Evolutionary conservation across 1,284 basidiomycete genomes (phyloP), one percentile per base, ranked within the genome.

Genomic region (Microbotryomycetes sp.): DNA sequence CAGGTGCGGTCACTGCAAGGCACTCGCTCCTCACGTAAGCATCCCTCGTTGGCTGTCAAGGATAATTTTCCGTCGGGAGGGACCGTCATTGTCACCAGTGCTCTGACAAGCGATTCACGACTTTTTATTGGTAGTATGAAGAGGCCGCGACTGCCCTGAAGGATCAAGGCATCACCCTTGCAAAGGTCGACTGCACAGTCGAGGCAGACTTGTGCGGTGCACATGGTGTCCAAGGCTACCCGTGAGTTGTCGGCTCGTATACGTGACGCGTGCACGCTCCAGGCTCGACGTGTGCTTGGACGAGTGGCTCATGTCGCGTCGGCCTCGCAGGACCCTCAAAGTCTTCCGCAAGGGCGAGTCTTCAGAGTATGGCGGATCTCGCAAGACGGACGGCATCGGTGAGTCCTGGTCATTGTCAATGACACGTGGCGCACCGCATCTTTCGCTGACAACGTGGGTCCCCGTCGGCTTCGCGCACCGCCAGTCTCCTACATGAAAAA

Each of bases 401-500:
- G n/a, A 24, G n/a, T 54, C 35, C 2, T 18, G 11, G 18, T 18
- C n/a, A 24, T 26, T 16, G 5, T 9, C 26, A 13, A 16, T n/a
- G n/a, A n/a, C n/a, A n/a, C n/a, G n/a, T n/a, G n/a, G n/a, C n/a
- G n/a, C n/a, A n/a, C n/a, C n/a, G n/a, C n/a, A n/a, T n/a, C n/a
- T n/a, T n/a, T n/a, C n/a, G n/a, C n/a, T n/a, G n/a, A n/a, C n/a
- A n/a, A n/a, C n/a, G n/a, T n/a, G n/a, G n/a, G n/a, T n/a, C n/a
- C n/a, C n/a, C n/a, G n/a, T n/a, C n/a, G n/a, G n/a, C n/a, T n/a
- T n/a, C n/a, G n/a, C n/a, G n/a, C n/a, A n/a, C n/a, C n/a, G n/a
- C n/a, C n/a, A 31, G 81, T 97, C 75, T 86, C 85, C 75, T 97
- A 97, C 81, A 97, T 99, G 96, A 77, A 84, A 80, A 97, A 98